Base-by-base conservation (phyloP, 1,284 basidiomycete genomes). In the Heterobasidion parviporum region DNA sequence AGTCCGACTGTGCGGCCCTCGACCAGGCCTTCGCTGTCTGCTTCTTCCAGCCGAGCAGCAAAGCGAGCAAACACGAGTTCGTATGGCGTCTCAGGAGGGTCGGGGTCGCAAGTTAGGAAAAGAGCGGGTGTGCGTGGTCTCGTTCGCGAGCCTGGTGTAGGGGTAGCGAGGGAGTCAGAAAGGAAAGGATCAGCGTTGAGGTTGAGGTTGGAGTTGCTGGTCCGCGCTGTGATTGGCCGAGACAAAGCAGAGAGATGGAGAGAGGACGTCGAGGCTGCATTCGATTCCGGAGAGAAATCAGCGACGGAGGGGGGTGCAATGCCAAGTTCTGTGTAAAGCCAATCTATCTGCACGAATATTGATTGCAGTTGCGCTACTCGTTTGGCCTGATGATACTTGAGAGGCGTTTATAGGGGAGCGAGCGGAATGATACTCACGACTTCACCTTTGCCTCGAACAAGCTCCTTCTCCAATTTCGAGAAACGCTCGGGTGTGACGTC, bases 401-500 rank as follows among this genome's bases (percentile, higher is more conserved):
- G 43, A 60, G 46, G 46, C 10, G 10, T 47, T 32, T 9, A 47
- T 44, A 32, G 12, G 12, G 9, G 18, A 47, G 46, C 9, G 14
- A 32, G 18, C n/a, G 8, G 7, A 18, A 33, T 14, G 15, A 44
- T 32, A 75, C 87, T 66, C 62, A 90, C 87, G 47, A 91, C 77
- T 78, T 93, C 91, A 14, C 77, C 77, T 68, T 92, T 91, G 15
- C 87, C 90, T 54, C 86, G 75, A 3, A 87, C 81, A 16, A 92
- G 76, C 64, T 92, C 89, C 65, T 88, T 87, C 73, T 93, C 89
- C 2, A 94, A 72, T 62, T 75, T 83, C 41, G 81, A 78, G 65
- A 93, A 89, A 9, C 87, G 77, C 59, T 91, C 88, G 0, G 87
- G 84, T 10, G 83, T 84, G 12, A 92, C 87, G 63, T 92, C 87